Evolutionary conservation across 768 basidiomycete species (phyloP).

Genomic region (Boletus pseudopeckii): DNA sequence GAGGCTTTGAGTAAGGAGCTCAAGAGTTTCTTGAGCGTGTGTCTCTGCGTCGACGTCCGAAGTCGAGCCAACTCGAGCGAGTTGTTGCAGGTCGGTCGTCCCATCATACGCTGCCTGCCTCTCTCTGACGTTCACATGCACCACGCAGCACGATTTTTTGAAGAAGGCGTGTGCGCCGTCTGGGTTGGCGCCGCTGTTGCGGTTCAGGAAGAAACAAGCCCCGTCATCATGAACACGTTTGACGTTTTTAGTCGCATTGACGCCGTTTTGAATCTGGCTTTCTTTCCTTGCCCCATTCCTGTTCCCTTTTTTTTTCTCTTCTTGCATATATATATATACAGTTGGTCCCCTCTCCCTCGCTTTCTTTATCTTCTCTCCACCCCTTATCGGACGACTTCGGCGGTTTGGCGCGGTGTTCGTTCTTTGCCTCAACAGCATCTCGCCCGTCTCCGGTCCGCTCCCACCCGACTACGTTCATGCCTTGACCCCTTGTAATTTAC

Average conservation of each 20-base stretch:
- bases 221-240: constrained; percentile 32
- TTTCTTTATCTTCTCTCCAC: not conserved
- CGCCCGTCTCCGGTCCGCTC: not conserved
- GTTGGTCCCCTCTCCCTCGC: not conserved
- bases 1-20: constrained; percentile 88
- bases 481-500: not conserved
- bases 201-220: constrained; percentile 66
- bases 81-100: constrained; percentile 65
- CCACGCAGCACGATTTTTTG: constrained; percentile 87
- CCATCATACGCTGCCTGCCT: no score
- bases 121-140: not conserved
- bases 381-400: not conserved
- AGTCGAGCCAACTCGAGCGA: constrained; percentile 89
- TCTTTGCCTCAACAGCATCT: not conserved
- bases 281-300: not conserved
- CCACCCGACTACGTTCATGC: not conserved
- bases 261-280: not conserved
- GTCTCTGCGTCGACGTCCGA: constrained; percentile 93
- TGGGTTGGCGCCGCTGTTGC: constrained; percentile 81
- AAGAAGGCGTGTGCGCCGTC: constrained; percentile 80
- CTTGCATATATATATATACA: constrained; percentile 25
- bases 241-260: not conserved
- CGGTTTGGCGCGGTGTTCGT: not conserved
- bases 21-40: constrained; percentile 96
- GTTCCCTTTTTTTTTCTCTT: not conserved